Percentiles rank a stretch among this genome's conserved stretches.
Conservation (phyloP, 305 asterid genomes). For the Solanum hybrid region DNA sequence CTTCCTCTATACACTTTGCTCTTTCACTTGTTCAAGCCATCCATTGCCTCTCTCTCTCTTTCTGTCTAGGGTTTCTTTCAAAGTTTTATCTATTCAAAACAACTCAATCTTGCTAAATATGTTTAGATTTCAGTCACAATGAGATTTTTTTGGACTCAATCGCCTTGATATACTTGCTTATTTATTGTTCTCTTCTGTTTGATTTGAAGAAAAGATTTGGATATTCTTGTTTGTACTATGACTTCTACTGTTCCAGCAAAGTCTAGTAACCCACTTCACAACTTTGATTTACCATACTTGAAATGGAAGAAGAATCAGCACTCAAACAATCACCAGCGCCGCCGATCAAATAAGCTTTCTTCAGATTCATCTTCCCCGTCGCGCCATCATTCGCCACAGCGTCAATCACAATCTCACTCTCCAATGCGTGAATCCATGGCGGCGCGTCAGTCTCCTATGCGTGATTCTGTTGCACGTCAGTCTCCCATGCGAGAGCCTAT, state of each 20-base stretch:
- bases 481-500: conserved; percentile 1
- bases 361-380: conserved; percentile 34
- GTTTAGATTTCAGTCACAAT: background rate
- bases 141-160: background rate
- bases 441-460: conserved; percentile 16
- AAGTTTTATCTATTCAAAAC: background rate
- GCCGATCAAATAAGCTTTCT: conserved; percentile 43
- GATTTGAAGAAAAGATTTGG: background rate
- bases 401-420: conserved; percentile 33
- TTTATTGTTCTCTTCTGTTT: background rate
- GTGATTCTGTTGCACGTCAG: conserved; percentile 19
- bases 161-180: background rate
- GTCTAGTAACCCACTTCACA: conserved; percentile 53
- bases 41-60: background rate
- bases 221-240: conserved; percentile 17
- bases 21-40: background rate
- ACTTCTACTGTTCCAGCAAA: conserved; percentile 50
- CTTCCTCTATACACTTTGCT: background rate
- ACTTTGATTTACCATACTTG: conserved; percentile 45
- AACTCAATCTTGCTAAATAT: background rate
- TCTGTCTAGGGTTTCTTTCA: background rate
- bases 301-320: conserved; percentile 45
- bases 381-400: conserved; percentile 31
- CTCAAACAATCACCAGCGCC: conserved; percentile 31
- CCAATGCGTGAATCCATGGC: conserved; percentile 27